Base-by-base conservation (phyloP, 768 basidiomycete species). In the button mushroom (Agaricus bisporus) region DNA sequence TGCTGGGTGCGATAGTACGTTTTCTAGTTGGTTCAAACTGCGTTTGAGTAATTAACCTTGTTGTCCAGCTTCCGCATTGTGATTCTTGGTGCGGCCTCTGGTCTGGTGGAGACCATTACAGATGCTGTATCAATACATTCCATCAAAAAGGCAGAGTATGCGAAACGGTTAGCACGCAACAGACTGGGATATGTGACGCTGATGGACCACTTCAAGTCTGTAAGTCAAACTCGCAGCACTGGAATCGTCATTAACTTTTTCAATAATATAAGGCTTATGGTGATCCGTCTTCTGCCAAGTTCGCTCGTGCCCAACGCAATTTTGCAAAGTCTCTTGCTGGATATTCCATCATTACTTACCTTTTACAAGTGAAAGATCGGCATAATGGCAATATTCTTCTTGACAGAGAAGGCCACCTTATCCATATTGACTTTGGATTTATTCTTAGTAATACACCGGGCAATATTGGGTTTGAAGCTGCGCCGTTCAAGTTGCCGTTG, bases 381-480 rank as follows among this genome's bases (percentile, higher is more conserved):
- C 97, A 99, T 65, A 99, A 99, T 63, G 97, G 97, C 28, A 99
- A 98, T 65, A 98, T 99, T 50, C 80, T 99, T 5, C 73, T 99
- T 44, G 97, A 98, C 70, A 83, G 91, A 49, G 92, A 97, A 32
- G 97, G 97, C 0, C 95, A 95, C 61, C 75, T 97, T 20, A 86
- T 97, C 46, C 91, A 99, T 67, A 99, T 99, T 56, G 97, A 98
- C 68, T 99, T 98, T 66, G 97, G 97, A 2, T 98, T 98, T 73
- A 95, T 98, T 78, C 78, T 98, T 32, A 88, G 88, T 41, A 98
- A 98, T 68, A 93, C 95, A 1, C 97, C 97, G 0, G 95, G 95
- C 17, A 95, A 95, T 65, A 88, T 99, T 58, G 91, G 95, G 25
- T 98, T 99, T 66, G 97, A 99, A 71, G 95, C 95, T n/a, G 95